Percentiles rank a stretch among this genome's conserved stretches.
phyloP scores from a whole-genome alignment of 1,284 basidiomycete genomes.

The Coniophora puteana region DNA sequence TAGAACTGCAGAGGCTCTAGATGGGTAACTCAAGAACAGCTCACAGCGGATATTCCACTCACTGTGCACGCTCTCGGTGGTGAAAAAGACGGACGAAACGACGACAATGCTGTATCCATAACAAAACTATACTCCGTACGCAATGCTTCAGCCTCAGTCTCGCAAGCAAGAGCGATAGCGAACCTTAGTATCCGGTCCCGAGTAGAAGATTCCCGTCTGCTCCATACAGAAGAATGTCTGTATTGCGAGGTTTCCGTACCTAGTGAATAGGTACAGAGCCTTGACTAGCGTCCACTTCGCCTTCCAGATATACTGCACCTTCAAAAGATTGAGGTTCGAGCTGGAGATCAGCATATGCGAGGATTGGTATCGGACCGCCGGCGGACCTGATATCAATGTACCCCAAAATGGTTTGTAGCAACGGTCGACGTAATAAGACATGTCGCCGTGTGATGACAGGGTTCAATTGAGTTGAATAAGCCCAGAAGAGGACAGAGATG shows the following conservation, averaged over 20 bases:
- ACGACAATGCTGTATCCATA: neutral
- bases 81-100: neutral
- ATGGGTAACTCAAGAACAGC: neutral
- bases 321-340: neutral
- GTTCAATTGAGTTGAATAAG: neutral
- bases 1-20: neutral
- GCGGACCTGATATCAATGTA: neutral
- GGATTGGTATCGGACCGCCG: no score
- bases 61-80: neutral
- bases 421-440: no score
- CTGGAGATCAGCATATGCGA: no score
- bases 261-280: neutral
- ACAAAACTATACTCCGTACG: neutral
- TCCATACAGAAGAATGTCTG: neutral
- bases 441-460: no score
- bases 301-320: slow-evolving; percentile 1
- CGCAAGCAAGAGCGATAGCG: neutral
- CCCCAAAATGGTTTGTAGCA: neutral
- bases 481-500: neutral
- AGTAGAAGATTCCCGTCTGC: neutral
- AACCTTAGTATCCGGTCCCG: neutral
- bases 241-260: neutral
- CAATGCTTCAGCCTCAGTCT: neutral
- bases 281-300: neutral
- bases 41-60: neutral